Conservation (phyloP, 306 rosid genomes). For the Quercus robur region DNA sequence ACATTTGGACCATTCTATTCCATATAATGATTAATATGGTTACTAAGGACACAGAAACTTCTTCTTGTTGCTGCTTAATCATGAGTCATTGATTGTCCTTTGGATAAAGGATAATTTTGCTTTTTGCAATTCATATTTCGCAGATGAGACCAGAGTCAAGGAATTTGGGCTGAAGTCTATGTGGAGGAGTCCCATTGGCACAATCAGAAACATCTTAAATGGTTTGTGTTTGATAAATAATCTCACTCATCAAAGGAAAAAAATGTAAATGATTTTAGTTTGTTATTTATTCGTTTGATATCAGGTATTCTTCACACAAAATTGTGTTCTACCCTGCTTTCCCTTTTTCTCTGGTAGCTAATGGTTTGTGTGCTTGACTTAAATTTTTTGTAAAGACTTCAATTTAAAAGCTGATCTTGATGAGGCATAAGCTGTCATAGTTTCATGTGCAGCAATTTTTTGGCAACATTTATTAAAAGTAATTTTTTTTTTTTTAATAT, state of each 20-base stretch:
- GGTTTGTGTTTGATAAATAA: conserved; percentile 44
- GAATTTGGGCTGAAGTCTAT: conserved; percentile 92
- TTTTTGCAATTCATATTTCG: conserved; percentile 19
- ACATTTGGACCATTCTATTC: neutral
- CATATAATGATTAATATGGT: neutral
- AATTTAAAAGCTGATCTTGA: neutral
- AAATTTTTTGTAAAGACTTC: neutral
- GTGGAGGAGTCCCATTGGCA: conserved; percentile 99
- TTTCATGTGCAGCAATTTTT: neutral
- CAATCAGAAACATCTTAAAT: conserved; percentile 84
- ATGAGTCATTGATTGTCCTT: neutral
- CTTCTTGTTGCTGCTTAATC: conserved; percentile 5
- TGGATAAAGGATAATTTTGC: neutral
- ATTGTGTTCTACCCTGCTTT: neutral
- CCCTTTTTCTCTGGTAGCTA: neutral
- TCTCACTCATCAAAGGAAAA: neutral
- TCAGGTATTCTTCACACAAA: neutral
- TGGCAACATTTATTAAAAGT: neutral
- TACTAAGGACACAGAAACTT: conserved; percentile 9
- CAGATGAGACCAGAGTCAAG: conserved; percentile 92
- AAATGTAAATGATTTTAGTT: conserved; percentile 9
- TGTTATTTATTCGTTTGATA: conserved; percentile 3
- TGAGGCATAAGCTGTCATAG: neutral
- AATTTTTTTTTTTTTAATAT: neutral
- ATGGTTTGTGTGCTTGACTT: neutral